Conservation (phyloP, 768 basidiomycete genomes). For the Vararia minispora region DNA sequence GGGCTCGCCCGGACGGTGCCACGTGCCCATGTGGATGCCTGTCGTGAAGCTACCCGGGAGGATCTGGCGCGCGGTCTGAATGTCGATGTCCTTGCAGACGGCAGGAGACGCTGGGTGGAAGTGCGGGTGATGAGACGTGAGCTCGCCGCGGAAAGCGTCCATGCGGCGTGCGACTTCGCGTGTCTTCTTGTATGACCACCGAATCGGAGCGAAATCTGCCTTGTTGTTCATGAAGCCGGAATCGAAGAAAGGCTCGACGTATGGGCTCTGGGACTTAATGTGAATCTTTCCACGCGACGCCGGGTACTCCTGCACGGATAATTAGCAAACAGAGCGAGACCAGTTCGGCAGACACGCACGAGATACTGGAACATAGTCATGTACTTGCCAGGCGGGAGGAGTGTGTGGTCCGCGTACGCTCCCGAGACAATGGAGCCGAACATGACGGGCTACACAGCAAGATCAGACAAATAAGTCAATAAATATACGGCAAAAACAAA, state of each 20-base stretch:
- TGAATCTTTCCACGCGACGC: conserved; percentile 68
- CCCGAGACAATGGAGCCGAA: conserved; percentile 60
- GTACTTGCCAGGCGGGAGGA: conserved; percentile 63
- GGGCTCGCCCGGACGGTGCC: conserved; percentile 45
- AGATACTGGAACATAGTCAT: conserved; percentile 70
- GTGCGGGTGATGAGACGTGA: conserved; percentile 62
- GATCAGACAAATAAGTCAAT: too few species aligned
- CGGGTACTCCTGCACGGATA: conserved; percentile 46
- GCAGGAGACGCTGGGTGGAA: conserved; percentile 64
- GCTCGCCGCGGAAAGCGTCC: conserved; percentile 64
- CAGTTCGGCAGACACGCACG: conserved; percentile 17
- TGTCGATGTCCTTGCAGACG: conserved; percentile 50
- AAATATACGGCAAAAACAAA: not conserved
- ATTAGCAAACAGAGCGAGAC: not conserved
- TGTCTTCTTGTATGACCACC: conserved; percentile 72
- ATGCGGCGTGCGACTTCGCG: conserved; percentile 62
- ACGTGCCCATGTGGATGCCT: conserved; percentile 65
- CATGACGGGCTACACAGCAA: conserved; percentile 18
- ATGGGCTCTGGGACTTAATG: conserved; percentile 48
- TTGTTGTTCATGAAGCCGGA: conserved; percentile 74
- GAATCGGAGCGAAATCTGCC: conserved; percentile 65
- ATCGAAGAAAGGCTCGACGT: conserved; percentile 54
- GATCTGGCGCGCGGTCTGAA: conserved; percentile 53
- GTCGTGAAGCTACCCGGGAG: conserved; percentile 51
- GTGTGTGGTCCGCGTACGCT: conserved; percentile 60